Conservation (phyloP, 1,284 basidiomycete species). For the Mycosarcoma maydis region DNA sequence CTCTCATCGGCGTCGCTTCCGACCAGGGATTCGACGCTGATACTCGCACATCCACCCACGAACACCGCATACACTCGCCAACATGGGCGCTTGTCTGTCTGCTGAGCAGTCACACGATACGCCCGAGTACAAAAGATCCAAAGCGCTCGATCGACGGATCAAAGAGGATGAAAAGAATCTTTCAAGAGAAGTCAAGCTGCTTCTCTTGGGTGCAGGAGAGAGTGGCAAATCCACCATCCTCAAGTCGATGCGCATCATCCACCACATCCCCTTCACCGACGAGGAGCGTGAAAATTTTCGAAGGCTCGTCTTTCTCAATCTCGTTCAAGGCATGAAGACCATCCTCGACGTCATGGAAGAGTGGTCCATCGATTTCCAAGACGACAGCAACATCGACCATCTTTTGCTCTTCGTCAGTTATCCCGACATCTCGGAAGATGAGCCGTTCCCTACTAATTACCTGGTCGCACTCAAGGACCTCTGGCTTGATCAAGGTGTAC, state of each 20-base stretch:
- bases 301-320: constrained; percentile 89
- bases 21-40: neutral
- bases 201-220: constrained; percentile 90
- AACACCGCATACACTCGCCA: neutral
- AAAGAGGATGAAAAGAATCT: constrained; percentile 55
- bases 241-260: constrained; percentile 92
- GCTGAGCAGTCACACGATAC: constrained; percentile 26
- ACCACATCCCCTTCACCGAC: constrained; percentile 78
- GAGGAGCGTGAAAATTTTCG: constrained; percentile 79
- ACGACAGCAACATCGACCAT: constrained; percentile 66
- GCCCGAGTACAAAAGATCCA: constrained; percentile 44
- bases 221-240: constrained; percentile 91
- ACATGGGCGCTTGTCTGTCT: constrained; percentile 53
- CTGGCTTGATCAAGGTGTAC: constrained; percentile 82
- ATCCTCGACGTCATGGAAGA: constrained; percentile 89
- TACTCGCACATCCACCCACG: neutral
- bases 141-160: constrained; percentile 49
- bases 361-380: constrained; percentile 77
- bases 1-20: neutral
- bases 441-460: constrained; percentile 78
- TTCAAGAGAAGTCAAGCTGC: constrained; percentile 58
- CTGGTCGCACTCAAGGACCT: constrained; percentile 76
- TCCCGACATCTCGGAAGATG: constrained; percentile 73
- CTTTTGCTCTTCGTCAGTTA: constrained; percentile 52
- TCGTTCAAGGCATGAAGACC: constrained; percentile 83